Conservation (phyloP, 805 yeast genomes). For the Starmerella floris region DNA sequence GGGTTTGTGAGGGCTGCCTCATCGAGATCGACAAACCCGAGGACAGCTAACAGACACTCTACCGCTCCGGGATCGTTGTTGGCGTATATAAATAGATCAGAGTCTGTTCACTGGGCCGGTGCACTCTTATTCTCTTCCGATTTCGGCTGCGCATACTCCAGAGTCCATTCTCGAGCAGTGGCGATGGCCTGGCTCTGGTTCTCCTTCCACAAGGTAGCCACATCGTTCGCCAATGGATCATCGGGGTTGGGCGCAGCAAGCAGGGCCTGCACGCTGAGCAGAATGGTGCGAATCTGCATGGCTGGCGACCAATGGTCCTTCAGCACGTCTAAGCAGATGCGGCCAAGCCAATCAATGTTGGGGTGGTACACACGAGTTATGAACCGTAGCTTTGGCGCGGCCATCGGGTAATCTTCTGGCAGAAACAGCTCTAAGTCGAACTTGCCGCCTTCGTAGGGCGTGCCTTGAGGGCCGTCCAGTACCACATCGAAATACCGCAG, state of each 20-base stretch:
- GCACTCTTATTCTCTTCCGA: too few relatives aligned
- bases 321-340: slow-evolving; percentile 89
- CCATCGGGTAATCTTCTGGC: slow-evolving; percentile 98
- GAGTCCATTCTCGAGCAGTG: slow-evolving; percentile 70
- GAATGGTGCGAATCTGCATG: slow-evolving; percentile 80
- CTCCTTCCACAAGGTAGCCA: slow-evolving; percentile 91
- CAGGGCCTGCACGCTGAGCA: slow-evolving; percentile 83
- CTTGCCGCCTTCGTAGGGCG: slow-evolving; percentile 72
- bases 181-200: slow-evolving; percentile 67
- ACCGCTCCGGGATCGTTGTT: too few relatives aligned
- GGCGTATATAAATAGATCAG: too few relatives aligned
- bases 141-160: slow-evolving; percentile 49
- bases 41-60: too few relatives aligned
- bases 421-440: slow-evolving; percentile 75
- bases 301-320: slow-evolving; percentile 98
- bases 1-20: too few relatives aligned
- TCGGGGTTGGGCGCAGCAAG: slow-evolving; percentile 95
- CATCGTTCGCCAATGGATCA: slow-evolving; percentile 95
- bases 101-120: too few relatives aligned
- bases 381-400: slow-evolving; percentile 91
- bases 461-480: slow-evolving; percentile 78
- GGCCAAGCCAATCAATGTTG: slow-evolving; percentile 85
- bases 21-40: too few relatives aligned
- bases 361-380: slow-evolving; percentile 92
- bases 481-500: slow-evolving; percentile 84